Conservation (phyloP, 1,284 basidiomycete genomes). For the Papiliotrema nemorosa region DNA sequence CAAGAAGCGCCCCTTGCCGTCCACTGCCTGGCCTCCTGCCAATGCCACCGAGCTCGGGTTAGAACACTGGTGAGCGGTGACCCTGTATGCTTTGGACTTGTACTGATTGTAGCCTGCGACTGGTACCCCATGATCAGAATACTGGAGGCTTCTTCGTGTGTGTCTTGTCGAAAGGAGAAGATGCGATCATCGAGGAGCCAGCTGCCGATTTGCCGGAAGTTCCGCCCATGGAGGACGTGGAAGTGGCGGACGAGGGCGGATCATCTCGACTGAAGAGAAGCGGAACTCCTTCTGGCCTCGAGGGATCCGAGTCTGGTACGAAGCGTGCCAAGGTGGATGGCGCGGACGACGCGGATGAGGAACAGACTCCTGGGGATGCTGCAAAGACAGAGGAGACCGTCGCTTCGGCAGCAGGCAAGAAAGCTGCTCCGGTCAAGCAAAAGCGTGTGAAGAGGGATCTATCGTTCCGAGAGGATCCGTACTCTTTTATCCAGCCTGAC, state of each 20-base stretch:
- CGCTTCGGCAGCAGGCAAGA: constrained; percentile 10
- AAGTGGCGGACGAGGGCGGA: constrained; percentile 20
- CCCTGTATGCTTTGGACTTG: background rate
- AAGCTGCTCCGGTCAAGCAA: constrained; percentile 5
- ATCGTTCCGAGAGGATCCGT: constrained; percentile 84
- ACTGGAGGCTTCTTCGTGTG: constrained; percentile 98
- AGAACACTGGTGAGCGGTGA: constrained; percentile 61
- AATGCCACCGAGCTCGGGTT: constrained; percentile 62
- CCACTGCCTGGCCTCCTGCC: constrained; percentile 74
- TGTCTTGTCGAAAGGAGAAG: constrained; percentile 62
- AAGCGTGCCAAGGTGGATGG: constrained; percentile 15
- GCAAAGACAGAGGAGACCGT: constrained; percentile 16
- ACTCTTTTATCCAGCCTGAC: constrained; percentile 68
- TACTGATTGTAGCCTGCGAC: constrained; percentile 61
- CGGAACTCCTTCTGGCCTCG: constrained; percentile 23
- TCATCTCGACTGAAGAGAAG: constrained; percentile 21
- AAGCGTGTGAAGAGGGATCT: constrained; percentile 51
- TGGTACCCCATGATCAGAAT: constrained; percentile 94
- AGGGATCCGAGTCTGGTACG: constrained; percentile 6
- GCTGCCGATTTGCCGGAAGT: constrained; percentile 9
- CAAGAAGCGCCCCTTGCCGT: constrained; percentile 55
- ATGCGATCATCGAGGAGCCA: constrained; percentile 1
- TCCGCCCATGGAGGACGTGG: constrained; percentile 11
- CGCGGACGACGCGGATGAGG: constrained; percentile 37
- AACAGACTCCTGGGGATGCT: too few relatives aligned